Percentiles rank a stretch among this genome's conserved stretches.
Conservation (phyloP, 2,329 filamentous ascomycete genomes). For the Trichophyton mentagrophytes region DNA sequence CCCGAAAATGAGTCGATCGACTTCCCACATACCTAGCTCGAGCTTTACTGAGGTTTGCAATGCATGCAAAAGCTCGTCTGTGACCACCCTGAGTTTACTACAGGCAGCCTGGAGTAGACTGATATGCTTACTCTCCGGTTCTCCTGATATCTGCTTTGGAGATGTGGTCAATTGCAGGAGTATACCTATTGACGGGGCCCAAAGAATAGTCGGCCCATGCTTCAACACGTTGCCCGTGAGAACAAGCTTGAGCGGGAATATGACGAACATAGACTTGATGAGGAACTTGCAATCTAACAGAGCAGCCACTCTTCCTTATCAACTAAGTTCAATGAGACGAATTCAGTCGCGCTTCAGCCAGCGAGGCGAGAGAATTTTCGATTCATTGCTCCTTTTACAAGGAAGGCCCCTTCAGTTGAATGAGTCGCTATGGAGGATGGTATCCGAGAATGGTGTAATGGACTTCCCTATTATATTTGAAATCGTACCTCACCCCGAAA, state of each 20-base stretch:
- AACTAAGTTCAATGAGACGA: constrained; percentile 60
- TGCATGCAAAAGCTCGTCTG: constrained; percentile 40
- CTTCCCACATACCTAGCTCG: constrained; percentile 17
- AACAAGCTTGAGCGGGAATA: constrained; percentile 37
- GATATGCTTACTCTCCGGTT: constrained; percentile 43
- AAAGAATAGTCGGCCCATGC: constrained; percentile 70
- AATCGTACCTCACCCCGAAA: constrained; percentile 43
- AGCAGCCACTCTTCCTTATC: constrained; percentile 49
- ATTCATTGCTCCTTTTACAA: constrained; percentile 70
- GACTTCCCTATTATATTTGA: constrained; percentile 66
- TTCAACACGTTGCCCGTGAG: constrained; percentile 80
- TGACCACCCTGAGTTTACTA: constrained; percentile 53
- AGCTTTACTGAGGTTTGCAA: constrained; percentile 31
- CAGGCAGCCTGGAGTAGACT: constrained; percentile 62
- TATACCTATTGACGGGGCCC: constrained; percentile 50
- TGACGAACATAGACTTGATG: constrained; percentile 45
- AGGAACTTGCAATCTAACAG: constrained; percentile 51
- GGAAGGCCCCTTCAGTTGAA: constrained; percentile 40
- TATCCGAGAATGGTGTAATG: constrained; percentile 43
- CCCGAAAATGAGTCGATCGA: constrained; percentile 16
- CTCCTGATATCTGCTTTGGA: constrained; percentile 67
- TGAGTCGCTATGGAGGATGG: constrained; percentile 37
- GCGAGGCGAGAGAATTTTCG: constrained; percentile 52
- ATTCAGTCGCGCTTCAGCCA: constrained; percentile 46
- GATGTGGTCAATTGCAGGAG: constrained; percentile 72